phyloP scores from a whole-genome alignment of 176 grass and related monocot genomes.

The sorghum (Sorghum bicolor) region DNA sequence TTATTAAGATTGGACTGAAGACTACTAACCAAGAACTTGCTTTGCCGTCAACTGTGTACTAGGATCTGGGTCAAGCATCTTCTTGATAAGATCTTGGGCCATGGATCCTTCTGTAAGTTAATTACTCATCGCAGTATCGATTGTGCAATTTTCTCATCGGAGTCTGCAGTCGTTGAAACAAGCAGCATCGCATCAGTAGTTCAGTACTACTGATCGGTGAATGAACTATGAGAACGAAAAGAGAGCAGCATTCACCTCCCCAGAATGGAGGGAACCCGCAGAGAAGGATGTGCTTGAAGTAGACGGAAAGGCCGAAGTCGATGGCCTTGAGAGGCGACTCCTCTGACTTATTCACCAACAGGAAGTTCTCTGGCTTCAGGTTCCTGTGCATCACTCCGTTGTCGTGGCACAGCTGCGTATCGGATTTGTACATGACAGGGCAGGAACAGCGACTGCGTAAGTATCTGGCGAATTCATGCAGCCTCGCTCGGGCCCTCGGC shows the following conservation, averaged over 20 bases:
- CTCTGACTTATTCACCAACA: slow-evolving; percentile 49
- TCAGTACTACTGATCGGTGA: not conserved
- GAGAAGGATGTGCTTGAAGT: slow-evolving; percentile 74
- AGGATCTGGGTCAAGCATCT: slow-evolving; percentile 81
- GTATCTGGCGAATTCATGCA: not conserved
- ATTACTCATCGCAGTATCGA: slow-evolving; percentile 61
- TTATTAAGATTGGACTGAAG: slow-evolving; percentile 14
- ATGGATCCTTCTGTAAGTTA: slow-evolving; percentile 74
- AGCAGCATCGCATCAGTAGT: not conserved
- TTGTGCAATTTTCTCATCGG: slow-evolving; percentile 66
- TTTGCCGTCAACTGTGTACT: slow-evolving; percentile 49
- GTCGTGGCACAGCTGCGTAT: slow-evolving; percentile 46
- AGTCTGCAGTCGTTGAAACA: slow-evolving; percentile 38
- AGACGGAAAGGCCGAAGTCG: slow-evolving; percentile 70
- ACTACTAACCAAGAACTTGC: slow-evolving; percentile 59
- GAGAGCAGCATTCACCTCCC: slow-evolving; percentile 50
- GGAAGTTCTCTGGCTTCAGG: slow-evolving; percentile 78
- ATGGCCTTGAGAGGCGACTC: slow-evolving; percentile 65
- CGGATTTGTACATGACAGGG: not conserved
- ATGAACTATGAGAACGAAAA: not conserved
- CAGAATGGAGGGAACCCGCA: slow-evolving; percentile 83
- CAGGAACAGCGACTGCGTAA: not conserved
- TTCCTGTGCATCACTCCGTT: slow-evolving; percentile 70
- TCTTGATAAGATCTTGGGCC: slow-evolving; percentile 74
- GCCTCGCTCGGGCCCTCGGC: too few relatives aligned